Evolutionary conservation across 495 filamentous ascomycete species (phyloP).

Genomic region (Trichocladium antarcticum): DNA sequence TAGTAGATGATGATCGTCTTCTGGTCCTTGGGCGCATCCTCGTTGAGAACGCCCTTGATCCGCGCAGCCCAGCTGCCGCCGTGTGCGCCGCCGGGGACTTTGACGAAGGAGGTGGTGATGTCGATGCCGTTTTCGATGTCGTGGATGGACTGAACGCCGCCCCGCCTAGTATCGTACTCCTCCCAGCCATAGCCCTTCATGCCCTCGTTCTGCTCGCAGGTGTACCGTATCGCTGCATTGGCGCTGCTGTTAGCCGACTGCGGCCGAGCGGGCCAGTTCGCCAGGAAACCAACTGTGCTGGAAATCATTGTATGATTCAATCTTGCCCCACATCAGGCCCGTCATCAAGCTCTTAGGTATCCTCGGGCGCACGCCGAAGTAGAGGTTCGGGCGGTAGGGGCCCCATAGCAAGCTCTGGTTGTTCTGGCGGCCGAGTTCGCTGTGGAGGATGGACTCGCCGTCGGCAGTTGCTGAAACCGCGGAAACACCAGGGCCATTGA

Average conservation of each 20-base stretch:
- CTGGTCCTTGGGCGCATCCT: constrained; percentile 49
- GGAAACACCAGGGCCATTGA: constrained; percentile 1
- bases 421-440: constrained; percentile 47
- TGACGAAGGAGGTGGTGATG: constrained; percentile 85
- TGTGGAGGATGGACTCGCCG: constrained; percentile 35
- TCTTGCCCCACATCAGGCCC: constrained; percentile 81
- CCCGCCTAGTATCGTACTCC: constrained; percentile 77
- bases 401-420: constrained; percentile 93
- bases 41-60: constrained; percentile 69
- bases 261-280: background rate
- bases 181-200: constrained; percentile 98
- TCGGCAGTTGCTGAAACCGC: constrained; percentile 7
- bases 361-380: constrained; percentile 85
- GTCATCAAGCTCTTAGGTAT: constrained; percentile 76
- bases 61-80: constrained; percentile 88
- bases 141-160: constrained; percentile 80
- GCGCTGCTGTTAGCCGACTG: constrained; percentile 10
- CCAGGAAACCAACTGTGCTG: constrained; percentile 61
- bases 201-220: constrained; percentile 88
- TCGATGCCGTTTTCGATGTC: constrained; percentile 81
- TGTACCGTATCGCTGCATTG: constrained; percentile 68
- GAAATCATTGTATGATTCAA: constrained; percentile 66
- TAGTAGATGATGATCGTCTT: constrained; percentile 75
- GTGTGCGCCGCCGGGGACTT: constrained; percentile 76
- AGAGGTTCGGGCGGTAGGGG: constrained; percentile 87